Percentiles rank a stretch among this genome's conserved stretches.
These are phyloP conservation scores for Excoecaria agallocha DNA, from an alignment of 345 rosid genomes.

Conservation along the genomic window DNA sequence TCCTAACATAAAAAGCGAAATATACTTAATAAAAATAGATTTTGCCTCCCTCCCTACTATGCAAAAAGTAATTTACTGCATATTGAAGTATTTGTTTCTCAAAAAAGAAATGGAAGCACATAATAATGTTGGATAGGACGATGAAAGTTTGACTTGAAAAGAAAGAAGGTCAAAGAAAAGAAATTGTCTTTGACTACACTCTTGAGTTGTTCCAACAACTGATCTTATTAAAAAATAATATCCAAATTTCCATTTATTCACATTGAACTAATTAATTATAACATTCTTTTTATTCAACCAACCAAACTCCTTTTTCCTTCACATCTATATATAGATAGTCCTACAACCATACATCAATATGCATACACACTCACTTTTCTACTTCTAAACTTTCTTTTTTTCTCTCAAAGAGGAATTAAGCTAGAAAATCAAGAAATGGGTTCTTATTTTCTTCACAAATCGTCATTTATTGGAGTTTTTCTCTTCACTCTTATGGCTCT, in stretches of 20 bases:
- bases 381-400: no score
- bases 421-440: conserved; percentile 20
- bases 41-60: no score
- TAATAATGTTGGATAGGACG: not conserved
- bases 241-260: not conserved
- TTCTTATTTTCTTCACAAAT: conserved; percentile 31
- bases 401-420: conserved; percentile 7
- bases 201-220: conserved; percentile 72
- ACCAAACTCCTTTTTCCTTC: conserved; percentile 28
- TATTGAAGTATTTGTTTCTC: no score
- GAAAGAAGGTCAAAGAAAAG: conserved; percentile 44
- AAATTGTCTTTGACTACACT: conserved; percentile 72
- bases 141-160: conserved; percentile 34
- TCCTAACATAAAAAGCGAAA: no score
- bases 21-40: no score
- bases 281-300: not conserved
- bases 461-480: conserved; percentile 15
- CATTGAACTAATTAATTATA: not conserved
- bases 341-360: conserved; percentile 19
- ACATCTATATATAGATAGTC: conserved; percentile 32
- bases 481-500: conserved; percentile 5
- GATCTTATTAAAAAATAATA: conserved; percentile 8
- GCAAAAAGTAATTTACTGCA: no score
- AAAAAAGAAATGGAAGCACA: not conserved
- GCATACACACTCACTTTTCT: not conserved